Base-by-base conservation (phyloP, 805 yeast species). In the Lachancea kluyveri region DNA sequence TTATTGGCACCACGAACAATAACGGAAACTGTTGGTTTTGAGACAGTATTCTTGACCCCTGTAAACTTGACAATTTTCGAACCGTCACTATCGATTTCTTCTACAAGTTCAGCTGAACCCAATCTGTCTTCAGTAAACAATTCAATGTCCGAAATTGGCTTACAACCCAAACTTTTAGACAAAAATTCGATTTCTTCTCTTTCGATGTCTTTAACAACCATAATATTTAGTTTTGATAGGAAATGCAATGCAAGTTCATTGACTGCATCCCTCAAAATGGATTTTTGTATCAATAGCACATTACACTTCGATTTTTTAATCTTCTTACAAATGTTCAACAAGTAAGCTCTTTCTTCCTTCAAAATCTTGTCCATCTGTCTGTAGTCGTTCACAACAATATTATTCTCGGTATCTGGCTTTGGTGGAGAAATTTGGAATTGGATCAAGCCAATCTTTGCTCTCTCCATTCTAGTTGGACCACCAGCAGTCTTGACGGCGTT, bases 351-450 rank as follows among this genome's bases (percentile, higher is more conserved):
- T 69, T 92, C 98, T 64, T 92, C 99, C 57, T 94, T 92, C 56
- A 92, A 70, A 48, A 92, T 92, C 66, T 90, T 92, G 63, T 92
- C 99, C 99, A 92, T 92, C 64, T 92, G 98, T 62, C 98, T 77
- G 67, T 92, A 92, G 61, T 92, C 99, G 55, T 84, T 92, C 34
- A 92, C 97, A 36, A 92, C 95, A 30, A 92, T 90, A 56, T 88
- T 90, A 61, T 92, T 92, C 65, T 92, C 98, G 81, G 94, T 81
- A 55, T 87, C 96, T 13, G 96, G 96, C 57, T 87, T 87, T 44
- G 96, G 96, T 15, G 96, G 96, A 13, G 95, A 85, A 41, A 87
- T 72, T 68, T 84, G 98, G 68, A 84, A 92, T 67, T 87, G 99
- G 52, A 83, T 74, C 53, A 83, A 72, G 17, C 83, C 97, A 55